Conservation (phyloP, 495 filamentous ascomycete species). For the Aspergillus ostianus region DNA sequence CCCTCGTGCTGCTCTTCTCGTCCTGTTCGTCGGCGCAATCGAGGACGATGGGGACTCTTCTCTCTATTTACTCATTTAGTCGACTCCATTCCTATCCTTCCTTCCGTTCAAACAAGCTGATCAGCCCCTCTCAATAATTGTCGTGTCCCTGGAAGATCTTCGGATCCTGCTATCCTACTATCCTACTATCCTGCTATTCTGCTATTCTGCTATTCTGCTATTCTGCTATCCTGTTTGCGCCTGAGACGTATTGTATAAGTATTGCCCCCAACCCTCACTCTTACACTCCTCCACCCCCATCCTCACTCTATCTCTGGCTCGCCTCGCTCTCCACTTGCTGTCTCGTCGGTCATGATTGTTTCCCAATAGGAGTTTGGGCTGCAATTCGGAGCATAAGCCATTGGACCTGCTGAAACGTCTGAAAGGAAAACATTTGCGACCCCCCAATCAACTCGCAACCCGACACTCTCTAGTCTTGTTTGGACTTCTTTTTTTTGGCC, state of each 20-base stretch:
- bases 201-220: no score
- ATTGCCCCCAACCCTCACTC: constrained; percentile 4
- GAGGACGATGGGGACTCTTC: not conserved
- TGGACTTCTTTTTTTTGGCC: not conserved
- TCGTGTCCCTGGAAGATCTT: not conserved
- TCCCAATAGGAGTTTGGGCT: constrained; percentile 13
- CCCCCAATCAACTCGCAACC: not conserved
- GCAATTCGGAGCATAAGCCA: constrained; percentile 12
- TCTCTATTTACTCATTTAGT: no score
- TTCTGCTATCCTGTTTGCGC: no score
- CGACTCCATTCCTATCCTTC: not conserved
- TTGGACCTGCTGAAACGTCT: constrained; percentile 2
- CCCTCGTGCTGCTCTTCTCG: no score
- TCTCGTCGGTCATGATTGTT: constrained; percentile 3
- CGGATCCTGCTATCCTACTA: no score
- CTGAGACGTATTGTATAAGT: constrained; percentile 17
- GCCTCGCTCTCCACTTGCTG: constrained; percentile 5
- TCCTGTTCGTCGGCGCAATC: no score
- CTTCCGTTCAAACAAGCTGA: constrained; percentile 7
- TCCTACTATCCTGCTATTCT: no score
- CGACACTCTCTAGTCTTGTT: not conserved
- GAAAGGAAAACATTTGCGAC: not conserved
- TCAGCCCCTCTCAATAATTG: constrained; percentile 12
- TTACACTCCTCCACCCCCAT: constrained; percentile 4
- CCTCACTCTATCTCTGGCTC: constrained; percentile 2